A percentile compares a stretch with the other conserved stretches of the same genome.
Conservation (phyloP, 1,284 basidiomycete species). For the Naganishia cerealis region DNA sequence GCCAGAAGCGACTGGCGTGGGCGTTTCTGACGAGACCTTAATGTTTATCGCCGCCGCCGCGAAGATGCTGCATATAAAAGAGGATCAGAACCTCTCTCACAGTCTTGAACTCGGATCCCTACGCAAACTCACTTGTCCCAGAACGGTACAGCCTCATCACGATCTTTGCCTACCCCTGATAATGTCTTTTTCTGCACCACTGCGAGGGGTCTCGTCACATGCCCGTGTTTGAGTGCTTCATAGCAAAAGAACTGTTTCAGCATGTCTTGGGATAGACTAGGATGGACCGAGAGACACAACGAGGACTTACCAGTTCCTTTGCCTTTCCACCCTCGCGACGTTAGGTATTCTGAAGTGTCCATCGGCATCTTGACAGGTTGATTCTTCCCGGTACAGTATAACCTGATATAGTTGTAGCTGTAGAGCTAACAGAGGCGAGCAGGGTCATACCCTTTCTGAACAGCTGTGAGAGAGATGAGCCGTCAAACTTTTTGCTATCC, state of each 20-base stretch:
- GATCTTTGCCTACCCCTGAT: constrained; percentile 79
- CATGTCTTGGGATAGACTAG: constrained; percentile 50
- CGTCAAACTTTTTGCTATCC: constrained; percentile 24
- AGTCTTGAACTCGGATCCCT: background rate
- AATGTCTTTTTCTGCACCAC: constrained; percentile 81
- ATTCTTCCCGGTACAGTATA: background rate
- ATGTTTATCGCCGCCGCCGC: constrained; percentile 73
- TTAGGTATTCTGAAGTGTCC: constrained; percentile 73
- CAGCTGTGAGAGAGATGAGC: background rate
- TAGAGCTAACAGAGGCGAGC: too few relatives aligned
- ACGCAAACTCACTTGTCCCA: constrained; percentile 79
- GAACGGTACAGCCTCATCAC: constrained; percentile 89
- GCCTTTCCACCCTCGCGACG: constrained; percentile 82
- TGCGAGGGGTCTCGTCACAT: constrained; percentile 64
- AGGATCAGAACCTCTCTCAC: background rate
- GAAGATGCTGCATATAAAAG: constrained; percentile 64
- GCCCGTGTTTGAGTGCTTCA: constrained; percentile 52
- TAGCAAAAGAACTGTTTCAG: background rate
- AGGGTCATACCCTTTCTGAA: too few relatives aligned
- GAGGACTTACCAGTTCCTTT: constrained; percentile 61
- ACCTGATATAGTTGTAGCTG: too few relatives aligned
- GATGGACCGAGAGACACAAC: background rate
- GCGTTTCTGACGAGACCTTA: constrained; percentile 55
- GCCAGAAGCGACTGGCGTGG: constrained; percentile 34
- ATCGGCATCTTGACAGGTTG: constrained; percentile 61